Conservation (phyloP, 441 rosid species). For the Flueggea neowawraea region DNA sequence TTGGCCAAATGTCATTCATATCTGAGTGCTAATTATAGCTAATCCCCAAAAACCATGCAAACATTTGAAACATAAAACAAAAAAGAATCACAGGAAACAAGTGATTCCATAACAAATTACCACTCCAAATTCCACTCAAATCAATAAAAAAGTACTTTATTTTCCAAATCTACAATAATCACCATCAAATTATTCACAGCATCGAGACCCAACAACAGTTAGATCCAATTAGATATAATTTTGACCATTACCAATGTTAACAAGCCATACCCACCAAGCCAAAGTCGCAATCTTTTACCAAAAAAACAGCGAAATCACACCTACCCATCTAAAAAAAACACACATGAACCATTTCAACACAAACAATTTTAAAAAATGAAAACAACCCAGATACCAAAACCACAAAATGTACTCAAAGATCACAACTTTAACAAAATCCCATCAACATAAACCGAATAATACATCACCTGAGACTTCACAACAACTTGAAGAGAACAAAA, state of each 20-base stretch:
- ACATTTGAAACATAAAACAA: no score
- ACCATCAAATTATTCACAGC: neutral
- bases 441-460: neutral
- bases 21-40: no score
- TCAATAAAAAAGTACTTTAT: no score
- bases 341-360: neutral
- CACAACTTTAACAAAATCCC: neutral
- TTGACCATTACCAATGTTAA: neutral
- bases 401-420: neutral
- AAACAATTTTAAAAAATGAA: neutral
- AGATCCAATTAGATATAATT: neutral
- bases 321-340: neutral
- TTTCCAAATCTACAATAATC: neutral
- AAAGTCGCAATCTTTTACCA: neutral
- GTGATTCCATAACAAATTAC: no score
- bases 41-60: no score
- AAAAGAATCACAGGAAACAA: no score
- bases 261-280: neutral
- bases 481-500: neutral
- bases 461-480: neutral
- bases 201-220: neutral
- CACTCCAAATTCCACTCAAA: no score
- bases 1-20: no score
- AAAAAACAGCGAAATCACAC: neutral
- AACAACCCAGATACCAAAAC: neutral